Evolutionary conservation across 2,329 filamentous ascomycete species (phyloP).

Genomic region (Pseudocercospora crystallina): DNA sequence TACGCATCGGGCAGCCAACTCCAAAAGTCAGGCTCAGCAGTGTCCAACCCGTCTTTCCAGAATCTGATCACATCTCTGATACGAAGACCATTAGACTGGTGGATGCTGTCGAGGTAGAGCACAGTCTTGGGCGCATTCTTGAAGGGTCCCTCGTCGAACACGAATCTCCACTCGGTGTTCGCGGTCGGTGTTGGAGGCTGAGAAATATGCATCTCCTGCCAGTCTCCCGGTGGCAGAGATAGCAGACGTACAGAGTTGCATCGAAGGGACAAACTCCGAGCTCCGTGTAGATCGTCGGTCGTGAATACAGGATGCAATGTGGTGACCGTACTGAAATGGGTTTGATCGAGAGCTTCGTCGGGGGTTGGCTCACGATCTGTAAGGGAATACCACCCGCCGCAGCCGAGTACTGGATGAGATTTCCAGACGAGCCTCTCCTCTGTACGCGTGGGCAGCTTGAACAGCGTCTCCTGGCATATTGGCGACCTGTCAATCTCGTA

Average conservation of each 20-base stretch:
- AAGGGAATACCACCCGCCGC: no score
- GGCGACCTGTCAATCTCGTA: slow-evolving; percentile 4
- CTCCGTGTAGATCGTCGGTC: no score
- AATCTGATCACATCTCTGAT: background rate
- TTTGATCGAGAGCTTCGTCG: no score
- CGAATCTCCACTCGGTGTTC: no score
- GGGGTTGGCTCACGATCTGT: no score
- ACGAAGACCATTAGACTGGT: background rate
- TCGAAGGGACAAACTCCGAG: no score
- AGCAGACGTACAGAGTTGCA: background rate
- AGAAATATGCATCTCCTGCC: background rate
- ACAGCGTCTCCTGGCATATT: slow-evolving; percentile 5
- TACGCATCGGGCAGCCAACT: background rate
- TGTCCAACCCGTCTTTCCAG: background rate
- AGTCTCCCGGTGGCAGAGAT: background rate
- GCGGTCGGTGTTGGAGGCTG: slow-evolving; percentile 4
- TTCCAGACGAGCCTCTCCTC: background rate
- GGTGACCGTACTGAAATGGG: no score
- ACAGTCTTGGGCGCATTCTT: background rate
- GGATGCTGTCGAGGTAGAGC: background rate
- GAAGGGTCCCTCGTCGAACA: slow-evolving; percentile 6
- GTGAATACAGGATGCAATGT: no score
- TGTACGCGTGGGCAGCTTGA: background rate
- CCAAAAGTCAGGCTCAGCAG: background rate
- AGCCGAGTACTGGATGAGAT: no score